Conservation (phyloP, 441 rosid species). For the Pelargonium cotyledonis region DNA sequence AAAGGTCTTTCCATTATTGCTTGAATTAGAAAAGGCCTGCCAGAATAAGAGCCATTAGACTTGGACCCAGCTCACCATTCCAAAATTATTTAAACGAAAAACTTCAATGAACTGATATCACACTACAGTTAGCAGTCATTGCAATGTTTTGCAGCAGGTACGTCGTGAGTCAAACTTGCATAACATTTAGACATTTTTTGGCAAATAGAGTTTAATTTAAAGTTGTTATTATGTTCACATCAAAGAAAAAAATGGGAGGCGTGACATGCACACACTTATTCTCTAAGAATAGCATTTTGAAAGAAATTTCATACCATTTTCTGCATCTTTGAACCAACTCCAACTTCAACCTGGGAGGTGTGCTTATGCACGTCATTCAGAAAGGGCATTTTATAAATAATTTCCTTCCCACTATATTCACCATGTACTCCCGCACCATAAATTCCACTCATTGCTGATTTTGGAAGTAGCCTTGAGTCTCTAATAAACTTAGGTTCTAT, state of each 20-base stretch:
- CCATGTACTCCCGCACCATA: conserved; percentile 26
- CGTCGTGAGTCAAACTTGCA: neutral
- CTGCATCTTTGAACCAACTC: conserved; percentile 35
- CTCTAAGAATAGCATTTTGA: conserved; percentile 14
- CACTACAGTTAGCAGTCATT: neutral
- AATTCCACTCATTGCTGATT: conserved; percentile 30
- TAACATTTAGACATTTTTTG: neutral
- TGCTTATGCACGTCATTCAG: conserved; percentile 34
- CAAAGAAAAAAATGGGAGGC: neutral
- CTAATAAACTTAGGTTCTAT: conserved; percentile 29
- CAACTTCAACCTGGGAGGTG: conserved; percentile 32
- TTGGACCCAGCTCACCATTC: neutral
- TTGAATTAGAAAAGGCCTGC: conserved; percentile 50
- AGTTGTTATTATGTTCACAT: neutral
- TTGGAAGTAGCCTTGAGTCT: conserved; percentile 36
- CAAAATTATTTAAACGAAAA: neutral
- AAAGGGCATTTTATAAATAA: conserved; percentile 26
- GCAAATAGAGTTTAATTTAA: neutral
- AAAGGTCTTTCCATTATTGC: conserved; percentile 33
- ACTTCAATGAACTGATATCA: neutral
- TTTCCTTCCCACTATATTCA: conserved; percentile 33
- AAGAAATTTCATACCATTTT: conserved; percentile 47
- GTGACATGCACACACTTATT: conserved; percentile 10
- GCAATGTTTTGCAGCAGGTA: neutral
- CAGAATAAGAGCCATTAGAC: conserved; percentile 15